Evolutionary conservation across 2,329 filamentous ascomycete species (phyloP).

Genomic region (Claviceps sp.): DNA sequence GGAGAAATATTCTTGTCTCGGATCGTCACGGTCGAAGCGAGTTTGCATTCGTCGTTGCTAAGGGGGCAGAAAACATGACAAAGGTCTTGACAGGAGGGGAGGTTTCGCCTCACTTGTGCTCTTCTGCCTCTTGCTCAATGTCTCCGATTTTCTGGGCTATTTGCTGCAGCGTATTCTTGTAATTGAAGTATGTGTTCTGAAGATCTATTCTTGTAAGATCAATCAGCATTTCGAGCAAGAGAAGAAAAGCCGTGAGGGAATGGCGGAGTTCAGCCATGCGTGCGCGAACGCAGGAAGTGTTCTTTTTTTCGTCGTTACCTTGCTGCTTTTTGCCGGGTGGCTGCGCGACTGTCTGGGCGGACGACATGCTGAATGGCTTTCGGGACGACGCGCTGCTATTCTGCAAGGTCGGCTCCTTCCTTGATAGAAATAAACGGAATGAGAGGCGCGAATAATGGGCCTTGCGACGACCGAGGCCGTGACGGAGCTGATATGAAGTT

Average conservation of each 20-base stretch:
- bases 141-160: slow-evolving; percentile 94
- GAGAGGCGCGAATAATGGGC: no score
- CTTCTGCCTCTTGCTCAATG: slow-evolving; percentile 92
- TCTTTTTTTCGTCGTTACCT: slow-evolving; percentile 32
- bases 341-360: slow-evolving; percentile 15
- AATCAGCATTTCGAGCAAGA: background rate
- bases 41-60: background rate
- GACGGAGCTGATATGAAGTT: no score
- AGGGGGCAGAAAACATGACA: background rate
- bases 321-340: slow-evolving; percentile 58
- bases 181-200: slow-evolving; percentile 67
- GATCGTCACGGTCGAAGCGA: background rate
- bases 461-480: no score
- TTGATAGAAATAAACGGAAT: background rate
- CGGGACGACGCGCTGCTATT: background rate
- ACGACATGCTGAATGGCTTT: background rate
- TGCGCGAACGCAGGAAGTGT: background rate
- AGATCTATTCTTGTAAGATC: slow-evolving; percentile 43
- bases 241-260: background rate
- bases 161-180: slow-evolving; percentile 69
- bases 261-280: background rate
- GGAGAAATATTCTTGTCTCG: background rate
- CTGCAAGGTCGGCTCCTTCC: background rate
- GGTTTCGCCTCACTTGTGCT: slow-evolving; percentile 70
- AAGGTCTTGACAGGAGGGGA: background rate